Conservation (phyloP, 805 yeast species). For the Candida insectorum region DNA sequence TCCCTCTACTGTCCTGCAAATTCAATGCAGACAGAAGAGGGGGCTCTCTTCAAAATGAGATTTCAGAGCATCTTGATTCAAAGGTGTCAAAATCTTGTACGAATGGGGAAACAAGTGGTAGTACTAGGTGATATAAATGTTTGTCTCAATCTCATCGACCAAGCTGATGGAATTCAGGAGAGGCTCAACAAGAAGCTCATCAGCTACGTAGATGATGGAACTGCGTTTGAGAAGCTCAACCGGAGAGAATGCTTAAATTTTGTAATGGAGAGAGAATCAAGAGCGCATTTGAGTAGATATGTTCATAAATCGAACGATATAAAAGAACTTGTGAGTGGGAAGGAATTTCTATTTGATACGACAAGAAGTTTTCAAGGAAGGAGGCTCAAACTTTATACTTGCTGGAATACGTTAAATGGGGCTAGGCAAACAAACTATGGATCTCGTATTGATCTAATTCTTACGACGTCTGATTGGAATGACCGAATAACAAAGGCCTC, state of each 20-base stretch:
- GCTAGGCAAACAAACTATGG: constrained; percentile 83
- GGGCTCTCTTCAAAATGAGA: constrained; percentile 51
- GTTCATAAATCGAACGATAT: constrained; percentile 15
- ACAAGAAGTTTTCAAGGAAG: constrained; percentile 56
- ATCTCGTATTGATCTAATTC: constrained; percentile 78
- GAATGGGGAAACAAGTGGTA: constrained; percentile 62
- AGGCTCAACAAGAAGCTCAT: constrained; percentile 37
- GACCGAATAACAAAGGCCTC: constrained; percentile 36
- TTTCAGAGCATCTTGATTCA: constrained; percentile 60
- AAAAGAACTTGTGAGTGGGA: not conserved
- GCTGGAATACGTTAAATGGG: constrained; percentile 83
- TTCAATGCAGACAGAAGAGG: constrained; percentile 67
- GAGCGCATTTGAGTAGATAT: constrained; percentile 27
- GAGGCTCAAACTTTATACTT: constrained; percentile 70
- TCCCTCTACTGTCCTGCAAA: constrained; percentile 90
- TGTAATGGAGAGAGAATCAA: constrained; percentile 24
- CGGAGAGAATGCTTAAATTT: constrained; percentile 30
- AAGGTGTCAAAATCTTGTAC: constrained; percentile 56
- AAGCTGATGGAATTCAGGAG: constrained; percentile 63
- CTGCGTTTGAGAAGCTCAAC: constrained; percentile 9
- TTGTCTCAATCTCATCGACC: constrained; percentile 74
- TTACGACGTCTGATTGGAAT: constrained; percentile 36
- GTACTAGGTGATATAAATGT: constrained; percentile 90
- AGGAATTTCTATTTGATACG: constrained; percentile 50
- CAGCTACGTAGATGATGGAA: constrained; percentile 11